Evolutionary conservation across 179 eudicot genomes (phyloP).

Genomic region (Beta lomatogona): DNA sequence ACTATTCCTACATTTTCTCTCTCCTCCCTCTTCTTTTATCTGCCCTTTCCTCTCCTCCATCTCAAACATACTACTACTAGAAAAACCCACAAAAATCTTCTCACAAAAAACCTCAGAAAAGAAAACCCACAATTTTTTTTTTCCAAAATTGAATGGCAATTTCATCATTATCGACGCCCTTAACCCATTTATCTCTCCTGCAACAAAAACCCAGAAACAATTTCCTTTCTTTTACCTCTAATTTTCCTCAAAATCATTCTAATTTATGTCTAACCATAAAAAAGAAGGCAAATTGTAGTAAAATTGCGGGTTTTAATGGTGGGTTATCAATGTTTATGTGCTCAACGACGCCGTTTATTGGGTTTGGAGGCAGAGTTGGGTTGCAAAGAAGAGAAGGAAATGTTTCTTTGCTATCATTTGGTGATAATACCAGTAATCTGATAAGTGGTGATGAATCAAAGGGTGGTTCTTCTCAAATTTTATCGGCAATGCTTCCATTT

Average conservation of each 20-base stretch:
- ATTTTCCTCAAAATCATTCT: slow-evolving; percentile 13
- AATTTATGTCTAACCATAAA: slow-evolving; percentile 16
- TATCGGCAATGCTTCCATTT: slow-evolving; percentile 88
- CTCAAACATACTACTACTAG: background rate
- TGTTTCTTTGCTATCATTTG: slow-evolving; percentile 67
- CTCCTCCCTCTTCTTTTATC: background rate
- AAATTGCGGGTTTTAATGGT: slow-evolving; percentile 22
- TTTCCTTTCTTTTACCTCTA: background rate
- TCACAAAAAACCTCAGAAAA: background rate
- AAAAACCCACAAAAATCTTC: background rate
- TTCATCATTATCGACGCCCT: background rate
- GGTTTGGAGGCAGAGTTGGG: slow-evolving; percentile 76
- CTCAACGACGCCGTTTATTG: slow-evolving; percentile 59
- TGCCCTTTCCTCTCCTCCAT: background rate
- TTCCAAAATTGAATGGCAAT: slow-evolving; percentile 13
- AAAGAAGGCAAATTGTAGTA: slow-evolving; percentile 6
- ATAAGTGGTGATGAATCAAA: slow-evolving; percentile 29
- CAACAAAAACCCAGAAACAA: slow-evolving; percentile 14
- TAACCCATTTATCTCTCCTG: background rate
- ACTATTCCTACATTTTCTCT: background rate
- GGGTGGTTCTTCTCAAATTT: slow-evolving; percentile 52
- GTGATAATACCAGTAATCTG: slow-evolving; percentile 35
- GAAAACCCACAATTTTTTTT: background rate
- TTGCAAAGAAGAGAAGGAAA: slow-evolving; percentile 70
- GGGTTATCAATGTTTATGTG: slow-evolving; percentile 33